Conservation (phyloP, 2,329 filamentous ascomycete genomes). For the Sordariomycetes sp. region DNA sequence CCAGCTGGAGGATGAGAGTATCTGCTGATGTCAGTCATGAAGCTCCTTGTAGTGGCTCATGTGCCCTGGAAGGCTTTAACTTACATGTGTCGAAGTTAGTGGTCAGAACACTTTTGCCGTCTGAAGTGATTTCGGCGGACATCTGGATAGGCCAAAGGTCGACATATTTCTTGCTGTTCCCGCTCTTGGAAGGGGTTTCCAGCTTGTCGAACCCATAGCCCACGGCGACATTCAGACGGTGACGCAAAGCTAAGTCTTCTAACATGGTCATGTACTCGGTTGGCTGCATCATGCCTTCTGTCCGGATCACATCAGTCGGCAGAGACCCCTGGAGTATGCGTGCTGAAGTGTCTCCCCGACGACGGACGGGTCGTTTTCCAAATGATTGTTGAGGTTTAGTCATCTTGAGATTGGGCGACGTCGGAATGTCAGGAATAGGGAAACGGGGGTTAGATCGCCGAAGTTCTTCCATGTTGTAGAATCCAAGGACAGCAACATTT, state of each 20-base stretch:
- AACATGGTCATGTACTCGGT: slow-evolving; percentile 74
- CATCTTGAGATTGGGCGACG: slow-evolving; percentile 23
- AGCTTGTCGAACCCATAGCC: slow-evolving; percentile 72
- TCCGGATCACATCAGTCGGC: slow-evolving; percentile 61
- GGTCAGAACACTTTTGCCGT: slow-evolving; percentile 60
- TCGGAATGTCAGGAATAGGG: slow-evolving; percentile 42
- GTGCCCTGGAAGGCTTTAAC: slow-evolving; percentile 12
- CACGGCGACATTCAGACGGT: slow-evolving; percentile 77
- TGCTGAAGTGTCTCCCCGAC: slow-evolving; percentile 44
- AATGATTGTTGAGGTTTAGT: slow-evolving; percentile 18
- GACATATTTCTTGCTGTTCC: slow-evolving; percentile 65
- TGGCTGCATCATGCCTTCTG: slow-evolving; percentile 58
- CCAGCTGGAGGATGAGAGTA: slow-evolving; percentile 75
- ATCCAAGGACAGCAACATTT: slow-evolving; percentile 75
- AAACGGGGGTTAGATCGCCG: slow-evolving; percentile 48
- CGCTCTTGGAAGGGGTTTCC: slow-evolving; percentile 56
- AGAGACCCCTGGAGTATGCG: slow-evolving; percentile 48
- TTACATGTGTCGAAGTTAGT: slow-evolving; percentile 87
- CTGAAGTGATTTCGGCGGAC: slow-evolving; percentile 70
- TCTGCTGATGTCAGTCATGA: slow-evolving; percentile 27
- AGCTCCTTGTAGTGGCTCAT: too few relatives aligned
- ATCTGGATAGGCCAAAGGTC: slow-evolving; percentile 92
- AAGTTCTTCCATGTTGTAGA: slow-evolving; percentile 73
- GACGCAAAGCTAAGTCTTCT: slow-evolving; percentile 68
- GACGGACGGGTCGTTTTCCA: slow-evolving; percentile 22